phyloP scores from a whole-genome alignment of 768 basidiomycete species.

The Harrya chromipes region DNA sequence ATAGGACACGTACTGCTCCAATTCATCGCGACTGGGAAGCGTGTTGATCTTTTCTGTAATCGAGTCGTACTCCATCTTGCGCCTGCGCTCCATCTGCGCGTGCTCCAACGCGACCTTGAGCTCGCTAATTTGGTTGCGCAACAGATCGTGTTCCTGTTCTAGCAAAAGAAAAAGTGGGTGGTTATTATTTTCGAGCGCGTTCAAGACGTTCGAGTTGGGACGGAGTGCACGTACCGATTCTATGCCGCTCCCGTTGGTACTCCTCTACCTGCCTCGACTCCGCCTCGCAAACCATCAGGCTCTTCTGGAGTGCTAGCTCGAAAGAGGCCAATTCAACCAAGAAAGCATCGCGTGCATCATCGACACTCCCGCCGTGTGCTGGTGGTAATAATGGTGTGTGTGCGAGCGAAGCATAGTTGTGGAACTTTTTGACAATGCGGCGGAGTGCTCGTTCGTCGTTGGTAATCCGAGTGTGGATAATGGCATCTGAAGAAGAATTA shows the following conservation, averaged over 20 bases:
- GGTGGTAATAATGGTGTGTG: slow-evolving; percentile 43
- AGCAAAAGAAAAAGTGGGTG: neutral
- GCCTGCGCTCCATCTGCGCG: slow-evolving; percentile 68
- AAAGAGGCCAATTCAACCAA: slow-evolving; percentile 76
- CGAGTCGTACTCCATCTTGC: slow-evolving; percentile 85
- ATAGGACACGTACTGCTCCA: slow-evolving; percentile 62
- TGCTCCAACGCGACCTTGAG: slow-evolving; percentile 75
- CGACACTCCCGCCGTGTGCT: slow-evolving; percentile 35
- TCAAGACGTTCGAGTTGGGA: neutral
- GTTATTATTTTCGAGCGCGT: neutral
- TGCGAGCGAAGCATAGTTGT: slow-evolving; percentile 61
- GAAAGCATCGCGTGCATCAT: slow-evolving; percentile 78
- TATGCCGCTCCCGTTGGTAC: slow-evolving; percentile 67
- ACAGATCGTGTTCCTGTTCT: slow-evolving; percentile 71
- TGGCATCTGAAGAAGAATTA: slow-evolving; percentile 52
- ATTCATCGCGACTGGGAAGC: slow-evolving; percentile 70
- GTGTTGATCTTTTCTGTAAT: slow-evolving; percentile 82
- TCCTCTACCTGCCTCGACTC: slow-evolving; percentile 84
- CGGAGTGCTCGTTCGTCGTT: slow-evolving; percentile 80
- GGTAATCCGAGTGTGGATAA: slow-evolving; percentile 77
- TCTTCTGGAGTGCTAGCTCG: slow-evolving; percentile 72
- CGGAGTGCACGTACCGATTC: slow-evolving; percentile 57
- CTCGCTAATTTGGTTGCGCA: slow-evolving; percentile 71
- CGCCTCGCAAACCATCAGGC: slow-evolving; percentile 79
- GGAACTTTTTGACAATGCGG: slow-evolving; percentile 79